Conservation (phyloP, 129 eudicot genomes). For the carrot (Daucus carota) region DNA sequence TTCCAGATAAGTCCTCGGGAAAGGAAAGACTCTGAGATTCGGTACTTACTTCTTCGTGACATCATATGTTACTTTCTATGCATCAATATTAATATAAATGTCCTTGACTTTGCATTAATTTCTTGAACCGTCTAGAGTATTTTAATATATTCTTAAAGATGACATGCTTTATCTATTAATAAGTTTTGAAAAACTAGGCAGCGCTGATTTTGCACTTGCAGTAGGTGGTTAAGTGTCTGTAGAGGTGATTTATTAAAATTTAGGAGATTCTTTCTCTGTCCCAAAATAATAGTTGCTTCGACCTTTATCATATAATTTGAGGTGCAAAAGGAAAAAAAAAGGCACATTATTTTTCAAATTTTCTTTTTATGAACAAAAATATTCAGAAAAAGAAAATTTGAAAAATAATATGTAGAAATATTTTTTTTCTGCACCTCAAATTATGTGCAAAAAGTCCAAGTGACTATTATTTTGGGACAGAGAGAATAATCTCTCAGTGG, state of each 20-base stretch:
- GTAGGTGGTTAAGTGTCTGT: background rate
- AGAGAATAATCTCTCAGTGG: background rate
- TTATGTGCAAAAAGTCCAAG: too few species aligned
- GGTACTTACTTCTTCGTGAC: conserved; percentile 32
- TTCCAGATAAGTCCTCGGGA: conserved; percentile 73
- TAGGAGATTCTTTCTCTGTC: too few species aligned
- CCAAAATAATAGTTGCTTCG: too few species aligned
- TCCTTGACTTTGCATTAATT: background rate
- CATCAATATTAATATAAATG: background rate
- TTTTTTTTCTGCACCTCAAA: too few species aligned
- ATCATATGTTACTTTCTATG: background rate
- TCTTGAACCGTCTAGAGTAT: background rate
- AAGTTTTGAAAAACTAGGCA: background rate
- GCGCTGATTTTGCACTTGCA: too few species aligned
- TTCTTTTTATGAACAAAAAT: too few species aligned
- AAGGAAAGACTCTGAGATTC: conserved; percentile 87
- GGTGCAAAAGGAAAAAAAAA: too few species aligned
- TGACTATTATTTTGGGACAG: too few species aligned
- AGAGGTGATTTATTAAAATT: background rate
- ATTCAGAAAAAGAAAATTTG: too few species aligned
- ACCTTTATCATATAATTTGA: too few species aligned
- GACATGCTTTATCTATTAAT: background rate
- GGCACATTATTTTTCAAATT: too few species aligned
- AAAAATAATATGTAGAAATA: too few species aligned
- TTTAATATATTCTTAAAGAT: background rate